phyloP scores from a whole-genome alignment of 179 eudicot genomes.

The Drosera spatulata region DNA sequence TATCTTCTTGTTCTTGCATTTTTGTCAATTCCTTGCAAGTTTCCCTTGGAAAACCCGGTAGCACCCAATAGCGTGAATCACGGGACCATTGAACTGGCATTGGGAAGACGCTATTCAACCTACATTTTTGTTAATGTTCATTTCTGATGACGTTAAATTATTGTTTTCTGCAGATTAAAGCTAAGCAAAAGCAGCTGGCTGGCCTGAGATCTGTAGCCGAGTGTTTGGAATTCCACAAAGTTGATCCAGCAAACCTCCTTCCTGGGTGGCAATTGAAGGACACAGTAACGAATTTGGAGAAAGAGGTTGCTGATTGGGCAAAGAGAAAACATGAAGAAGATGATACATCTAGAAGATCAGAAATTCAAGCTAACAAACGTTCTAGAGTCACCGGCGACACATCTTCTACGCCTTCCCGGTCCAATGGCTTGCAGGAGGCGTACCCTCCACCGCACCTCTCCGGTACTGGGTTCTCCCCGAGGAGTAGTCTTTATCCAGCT shows the following conservation, averaged over 20 bases:
- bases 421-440: slow-evolving; percentile 7
- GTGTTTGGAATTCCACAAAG: slow-evolving; percentile 28
- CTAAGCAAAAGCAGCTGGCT: slow-evolving; percentile 24
- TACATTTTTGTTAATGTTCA: not conserved
- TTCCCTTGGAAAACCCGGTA: too few species aligned
- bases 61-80: too few species aligned
- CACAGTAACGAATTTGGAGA: slow-evolving; percentile 21
- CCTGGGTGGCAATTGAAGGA: slow-evolving; percentile 19
- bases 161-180: slow-evolving; percentile 21
- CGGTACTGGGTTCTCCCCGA: not conserved
- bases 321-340: slow-evolving; percentile 24
- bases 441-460: not conserved
- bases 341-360: slow-evolving; percentile 11
- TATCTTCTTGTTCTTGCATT: slow-evolving; percentile 2
- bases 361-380: slow-evolving; percentile 18
- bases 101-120: too few species aligned
- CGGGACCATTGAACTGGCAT: too few species aligned
- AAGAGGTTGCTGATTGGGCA: slow-evolving; percentile 18
- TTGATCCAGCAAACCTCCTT: slow-evolving; percentile 24
- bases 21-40: not conserved
- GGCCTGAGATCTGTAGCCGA: slow-evolving; percentile 26
- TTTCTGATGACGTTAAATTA: slow-evolving; percentile 1
- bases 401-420: slow-evolving; percentile 1
- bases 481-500: not conserved
- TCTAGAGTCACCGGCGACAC: slow-evolving; percentile 9